Evolutionary conservation across 139 green algal genomes (phyloP), one percentile per base, ranked within the genome.

Genomic region (Spirogloea muscicola): DNA sequence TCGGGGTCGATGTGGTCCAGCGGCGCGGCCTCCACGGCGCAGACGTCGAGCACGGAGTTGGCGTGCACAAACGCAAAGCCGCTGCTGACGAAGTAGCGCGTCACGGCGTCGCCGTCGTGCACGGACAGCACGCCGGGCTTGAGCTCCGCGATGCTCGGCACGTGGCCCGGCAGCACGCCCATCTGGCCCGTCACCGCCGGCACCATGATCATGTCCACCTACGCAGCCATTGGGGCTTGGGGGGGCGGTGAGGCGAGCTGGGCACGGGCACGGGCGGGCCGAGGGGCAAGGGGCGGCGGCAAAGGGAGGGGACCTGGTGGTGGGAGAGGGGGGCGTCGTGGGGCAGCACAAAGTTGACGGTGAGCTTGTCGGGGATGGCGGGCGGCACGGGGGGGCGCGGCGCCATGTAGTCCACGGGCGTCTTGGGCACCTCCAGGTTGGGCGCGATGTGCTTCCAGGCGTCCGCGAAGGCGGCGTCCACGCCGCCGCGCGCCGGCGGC

Each of bases 51-150:
- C 3, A 79, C 82, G 37, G 82, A 90, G 85, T 96, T 89, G 40
- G 86, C 84, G 68, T 96, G 90, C 21, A 95, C 82, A 70, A 96
- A 96, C 6, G 91, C 91, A 76, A 95, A 96, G 41, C 90, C 89
- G 76, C 84, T 84, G 59, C 51, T 82, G 18, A 96, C 90, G 74
- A 96, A 96, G 69, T 89, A 94, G 76, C 94, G 90, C 3, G 43
- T 77, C 40, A 55, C 55, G 3, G 21, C 74, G 71, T 90, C 91
- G 72, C 93, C 91, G 34, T 90, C 88, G 69, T 93, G 85, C 1
- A 96, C 76, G 2, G 83, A 86, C 7, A 96, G 74, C 21, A 96
- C 82, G 31, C 91, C 91, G 1, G 91, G 91, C 69, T 86, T 82
- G 29, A 96, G 85, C 85, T 96, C 86, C 31, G 91, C 86, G 1